Evolutionary conservation across 83 land plant genomes (phyloP).

Genomic region (Picea mariana): DNA sequence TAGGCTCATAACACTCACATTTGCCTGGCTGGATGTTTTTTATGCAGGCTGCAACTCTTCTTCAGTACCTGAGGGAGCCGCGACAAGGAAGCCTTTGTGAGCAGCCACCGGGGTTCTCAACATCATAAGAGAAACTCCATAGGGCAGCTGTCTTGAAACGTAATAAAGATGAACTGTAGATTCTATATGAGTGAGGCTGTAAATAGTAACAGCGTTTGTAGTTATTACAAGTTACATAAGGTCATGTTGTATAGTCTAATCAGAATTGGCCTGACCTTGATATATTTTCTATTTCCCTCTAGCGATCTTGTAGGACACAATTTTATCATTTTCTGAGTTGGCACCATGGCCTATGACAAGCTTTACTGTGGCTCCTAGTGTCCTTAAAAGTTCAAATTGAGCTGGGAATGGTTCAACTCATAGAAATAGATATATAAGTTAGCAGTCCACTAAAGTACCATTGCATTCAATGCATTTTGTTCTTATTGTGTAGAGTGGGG

Average conservation of each 20-base stretch:
- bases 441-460: neutral
- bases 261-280: neutral
- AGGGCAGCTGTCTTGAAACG: neutral
- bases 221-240: no score
- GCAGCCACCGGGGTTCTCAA: neutral
- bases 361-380: neutral
- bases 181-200: neutral
- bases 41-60: conserved; percentile 9
- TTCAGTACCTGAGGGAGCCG: conserved; percentile 11
- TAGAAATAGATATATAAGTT: neutral
- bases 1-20: neutral
- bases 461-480: neutral
- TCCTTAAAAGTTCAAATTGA: neutral
- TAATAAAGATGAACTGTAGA: neutral
- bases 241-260: neutral
- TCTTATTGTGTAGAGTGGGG: conserved; percentile 10
- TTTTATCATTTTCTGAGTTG: neutral
- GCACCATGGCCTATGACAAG: neutral
- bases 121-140: neutral
- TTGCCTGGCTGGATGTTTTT: neutral
- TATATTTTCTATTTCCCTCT: neutral
- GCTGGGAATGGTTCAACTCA: no score
- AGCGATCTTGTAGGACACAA: neutral
- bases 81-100: conserved; percentile 3
- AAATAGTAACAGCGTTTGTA: neutral